Conservation (phyloP, 2,329 filamentous ascomycete species). For the Drechmeria coniospora region DNA sequence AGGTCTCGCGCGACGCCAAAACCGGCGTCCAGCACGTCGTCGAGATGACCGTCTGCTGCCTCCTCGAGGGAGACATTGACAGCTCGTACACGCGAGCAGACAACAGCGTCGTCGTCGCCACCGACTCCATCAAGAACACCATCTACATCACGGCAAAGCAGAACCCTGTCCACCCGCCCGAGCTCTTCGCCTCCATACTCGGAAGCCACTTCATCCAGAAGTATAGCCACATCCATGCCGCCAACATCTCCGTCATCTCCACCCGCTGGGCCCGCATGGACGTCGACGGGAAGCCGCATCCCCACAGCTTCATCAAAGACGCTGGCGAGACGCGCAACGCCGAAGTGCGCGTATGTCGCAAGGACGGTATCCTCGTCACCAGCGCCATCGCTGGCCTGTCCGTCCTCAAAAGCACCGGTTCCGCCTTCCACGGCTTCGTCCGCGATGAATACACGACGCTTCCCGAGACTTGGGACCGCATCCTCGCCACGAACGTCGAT, state of each 20-base stretch:
- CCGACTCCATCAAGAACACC: constrained; percentile 97
- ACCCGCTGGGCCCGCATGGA: constrained; percentile 87
- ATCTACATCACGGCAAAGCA: constrained; percentile 91
- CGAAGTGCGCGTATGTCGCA: constrained; percentile 52
- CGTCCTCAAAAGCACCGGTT: constrained; percentile 92
- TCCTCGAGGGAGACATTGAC: constrained; percentile 87
- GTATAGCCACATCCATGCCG: constrained; percentile 76
- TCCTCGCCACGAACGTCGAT: constrained; percentile 86
- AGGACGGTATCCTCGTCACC: constrained; percentile 56
- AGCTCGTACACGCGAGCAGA: constrained; percentile 81
- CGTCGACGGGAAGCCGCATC: constrained; percentile 77
- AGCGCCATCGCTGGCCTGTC: constrained; percentile 69
- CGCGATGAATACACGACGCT: constrained; percentile 88
- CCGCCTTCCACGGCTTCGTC: constrained; percentile 88
- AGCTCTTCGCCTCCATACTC: constrained; percentile 76
- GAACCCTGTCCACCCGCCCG: constrained; percentile 79
- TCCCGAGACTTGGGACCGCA: constrained; percentile 83
- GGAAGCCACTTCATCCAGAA: constrained; percentile 77
- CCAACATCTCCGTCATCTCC: constrained; percentile 66
- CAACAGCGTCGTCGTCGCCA: constrained; percentile 90
- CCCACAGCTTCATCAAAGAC: constrained; percentile 88
- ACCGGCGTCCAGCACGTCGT: constrained; percentile 71
- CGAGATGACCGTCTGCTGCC: constrained; percentile 87
- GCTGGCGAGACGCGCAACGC: constrained; percentile 77
- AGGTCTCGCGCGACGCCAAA: constrained; percentile 67